Evolutionary conservation across 1,284 basidiomycete species (phyloP), one percentile per base, ranked within the genome.

Genomic region (Ceratobasidium theobromae): DNA sequence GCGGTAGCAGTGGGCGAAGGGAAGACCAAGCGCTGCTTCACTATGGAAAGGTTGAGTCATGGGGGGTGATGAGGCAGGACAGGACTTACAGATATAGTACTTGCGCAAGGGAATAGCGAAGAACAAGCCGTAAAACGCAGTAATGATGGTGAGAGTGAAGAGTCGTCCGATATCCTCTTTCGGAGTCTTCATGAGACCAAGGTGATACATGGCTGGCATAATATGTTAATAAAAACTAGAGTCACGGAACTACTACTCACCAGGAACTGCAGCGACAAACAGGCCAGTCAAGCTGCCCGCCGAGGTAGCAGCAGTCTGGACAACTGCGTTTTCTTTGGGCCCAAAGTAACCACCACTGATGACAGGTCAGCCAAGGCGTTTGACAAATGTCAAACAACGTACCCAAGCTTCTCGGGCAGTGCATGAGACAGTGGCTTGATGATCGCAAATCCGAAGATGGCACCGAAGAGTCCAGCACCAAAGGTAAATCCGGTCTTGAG

Each of bases 401-500:
- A 60, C 57, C 57, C 77, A 54, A 83, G 71, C 54, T 77, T 75
- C 67, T 79, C 77, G 6, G 80, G 84, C 38, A 83, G 71, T 1
- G 79, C 74, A 57, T 76, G 82, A 9, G 82, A 82, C 33, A 87
- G 69, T 3, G 84, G 78, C 71, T 87, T 87, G 69, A 88, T 76
- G 71, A 86, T 84, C 30, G 83, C 84, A 72, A 82, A 86, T 70
- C 85, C 85, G 70, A 86, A 84, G 65, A 87, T 84, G 71, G 79
- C 79, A 68, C 84, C 86, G 70, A 87, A 86, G 9, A 86, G 76
- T 55, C 83, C 81, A 51, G 84, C 81, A 46, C 83, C 85, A 71
- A 86, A 86, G n/a, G 84, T 86, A 72, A 86, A 84, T 33, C 86
- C 85, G 1, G 85, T 86, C 78, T 88, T 88, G 68, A 88, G 74